Conservation (phyloP, 2,329 filamentous ascomycete genomes). For the Claviceps sp. region DNA sequence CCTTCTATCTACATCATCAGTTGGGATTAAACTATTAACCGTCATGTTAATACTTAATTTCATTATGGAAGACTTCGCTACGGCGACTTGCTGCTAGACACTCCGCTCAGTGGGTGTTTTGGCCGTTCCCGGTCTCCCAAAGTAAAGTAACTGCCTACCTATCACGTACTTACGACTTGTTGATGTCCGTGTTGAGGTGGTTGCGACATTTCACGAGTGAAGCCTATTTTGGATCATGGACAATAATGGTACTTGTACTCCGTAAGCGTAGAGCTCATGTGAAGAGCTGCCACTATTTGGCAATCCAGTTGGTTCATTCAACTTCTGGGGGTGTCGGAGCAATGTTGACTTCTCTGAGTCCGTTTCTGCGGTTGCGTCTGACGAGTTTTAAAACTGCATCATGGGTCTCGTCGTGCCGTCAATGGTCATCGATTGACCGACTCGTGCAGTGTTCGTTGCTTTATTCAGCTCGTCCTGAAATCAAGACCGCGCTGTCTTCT, state of each 20-base stretch:
- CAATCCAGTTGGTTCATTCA: background rate
- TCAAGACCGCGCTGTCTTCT: too few species aligned
- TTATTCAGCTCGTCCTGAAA: too few species aligned
- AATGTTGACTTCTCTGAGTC: background rate
- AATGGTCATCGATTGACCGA: too few species aligned
- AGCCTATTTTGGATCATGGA: background rate
- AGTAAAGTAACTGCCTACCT: constrained; percentile 32
- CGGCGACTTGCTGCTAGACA: constrained; percentile 42
- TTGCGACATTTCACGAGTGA: constrained; percentile 25
- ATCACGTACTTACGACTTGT: constrained; percentile 25
- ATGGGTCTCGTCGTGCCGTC: too few species aligned
- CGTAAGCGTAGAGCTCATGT: background rate
- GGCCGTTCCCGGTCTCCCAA: constrained; percentile 42
- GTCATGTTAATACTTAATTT: constrained; percentile 34
- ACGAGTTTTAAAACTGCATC: too few species aligned
- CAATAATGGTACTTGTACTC: background rate
- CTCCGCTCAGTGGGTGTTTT: constrained; percentile 32
- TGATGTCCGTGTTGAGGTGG: constrained; percentile 39
- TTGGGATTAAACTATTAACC: constrained; percentile 33
- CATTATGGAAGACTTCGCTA: constrained; percentile 35
- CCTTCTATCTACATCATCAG: constrained; percentile 29
- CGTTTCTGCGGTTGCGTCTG: background rate
- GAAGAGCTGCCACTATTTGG: background rate
- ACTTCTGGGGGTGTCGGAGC: accelerated
- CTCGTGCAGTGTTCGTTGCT: too few species aligned